Base-by-base conservation (phyloP, 768 basidiomycete species). In the Russula sp. region DNA sequence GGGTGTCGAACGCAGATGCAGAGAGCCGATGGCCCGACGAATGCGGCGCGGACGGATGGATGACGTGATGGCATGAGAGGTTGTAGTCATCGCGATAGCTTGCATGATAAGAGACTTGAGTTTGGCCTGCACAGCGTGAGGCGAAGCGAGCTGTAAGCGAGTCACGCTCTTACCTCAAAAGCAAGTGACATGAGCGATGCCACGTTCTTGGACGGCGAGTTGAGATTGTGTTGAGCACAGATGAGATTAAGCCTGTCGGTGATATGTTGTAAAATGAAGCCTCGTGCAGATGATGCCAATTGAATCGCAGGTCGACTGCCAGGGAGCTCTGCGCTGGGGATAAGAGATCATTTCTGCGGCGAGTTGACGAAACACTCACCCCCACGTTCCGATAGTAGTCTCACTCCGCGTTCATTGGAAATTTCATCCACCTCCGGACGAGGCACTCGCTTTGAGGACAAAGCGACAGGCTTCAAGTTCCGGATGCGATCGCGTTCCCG, bases 81-180 rank as follows among this genome's bases (percentile, higher is more conserved):
- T 81, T 0, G 89, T 84, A 2, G 89, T 91, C 11, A 92, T 77
- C 3, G 89, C 87, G 34, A 93, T 74, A 5, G 90, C 89, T 69
- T 89, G 89, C 1, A 87, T 89, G 67, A 93, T 87, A 30, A 92
- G 82, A 63, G 92, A 88, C 71, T 93, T 93, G 5, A 93, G 79
- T 72, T 90, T 90, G 20, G 88, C 88, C 89, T 91, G 65, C 18
- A 38, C 28, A 44, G 3, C 32, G 54, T 61, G 44, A 52, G 58
- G 49, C 10, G 24, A 20, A 60, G 24, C 61, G 26, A 57, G 18
- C 1, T 38, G 63, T 59, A 1, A 28, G 9, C 16, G 11, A 22
- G 11, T 20, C 24, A 28, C 14, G 7, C 34, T 22, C 77, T 11
- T 64, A 89, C 89, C 79, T 93, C 90, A 69, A 86, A 88, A 2